phyloP scores from a whole-genome alignment of 2,329 filamentous ascomycete species.

The Didymella pomorum region DNA sequence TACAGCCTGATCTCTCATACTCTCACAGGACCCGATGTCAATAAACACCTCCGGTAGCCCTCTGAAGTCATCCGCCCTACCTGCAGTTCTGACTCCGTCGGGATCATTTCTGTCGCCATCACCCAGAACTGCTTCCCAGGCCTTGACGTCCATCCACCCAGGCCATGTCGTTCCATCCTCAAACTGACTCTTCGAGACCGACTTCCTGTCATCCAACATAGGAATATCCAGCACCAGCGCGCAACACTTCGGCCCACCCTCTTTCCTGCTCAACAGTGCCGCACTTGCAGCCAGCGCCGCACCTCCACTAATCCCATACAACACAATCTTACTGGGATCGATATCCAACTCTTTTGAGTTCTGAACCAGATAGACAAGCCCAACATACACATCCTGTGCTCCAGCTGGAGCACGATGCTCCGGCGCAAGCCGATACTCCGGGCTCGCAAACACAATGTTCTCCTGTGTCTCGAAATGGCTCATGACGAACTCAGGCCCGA shows the following conservation, averaged over 20 bases:
- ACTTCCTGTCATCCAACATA: slow-evolving; percentile 57
- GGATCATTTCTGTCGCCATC: slow-evolving; percentile 1
- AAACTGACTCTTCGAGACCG: slow-evolving; percentile 31
- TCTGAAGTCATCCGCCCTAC: slow-evolving; percentile 41
- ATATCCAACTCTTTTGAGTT: slow-evolving; percentile 54
- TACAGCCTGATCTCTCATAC: slow-evolving; percentile 55
- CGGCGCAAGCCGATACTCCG: slow-evolving; percentile 57
- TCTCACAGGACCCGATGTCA: slow-evolving; percentile 55
- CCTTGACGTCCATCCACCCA: slow-evolving; percentile 51
- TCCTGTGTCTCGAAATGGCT: slow-evolving; percentile 30
- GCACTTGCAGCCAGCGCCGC: slow-evolving; percentile 52
- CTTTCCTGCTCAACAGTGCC: slow-evolving; percentile 52
- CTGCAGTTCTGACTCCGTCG: slow-evolving; percentile 49
- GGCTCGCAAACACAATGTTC: slow-evolving; percentile 23
- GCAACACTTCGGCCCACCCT: slow-evolving; percentile 39
- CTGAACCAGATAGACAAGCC: slow-evolving; percentile 37
- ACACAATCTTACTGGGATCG: slow-evolving; percentile 51
- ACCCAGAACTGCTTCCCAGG: slow-evolving; percentile 56
- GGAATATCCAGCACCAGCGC: slow-evolving; percentile 57
- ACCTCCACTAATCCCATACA: slow-evolving; percentile 57
- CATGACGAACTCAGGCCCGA: slow-evolving; percentile 40
- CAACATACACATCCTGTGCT: slow-evolving; percentile 44
- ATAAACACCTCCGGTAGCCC: slow-evolving; percentile 57
- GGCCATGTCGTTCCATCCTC: slow-evolving; percentile 48
- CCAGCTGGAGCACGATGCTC: slow-evolving; percentile 51